phyloP scores from a whole-genome alignment of 805 yeast species.

The Wickerhamomyces hampshirensis region DNA sequence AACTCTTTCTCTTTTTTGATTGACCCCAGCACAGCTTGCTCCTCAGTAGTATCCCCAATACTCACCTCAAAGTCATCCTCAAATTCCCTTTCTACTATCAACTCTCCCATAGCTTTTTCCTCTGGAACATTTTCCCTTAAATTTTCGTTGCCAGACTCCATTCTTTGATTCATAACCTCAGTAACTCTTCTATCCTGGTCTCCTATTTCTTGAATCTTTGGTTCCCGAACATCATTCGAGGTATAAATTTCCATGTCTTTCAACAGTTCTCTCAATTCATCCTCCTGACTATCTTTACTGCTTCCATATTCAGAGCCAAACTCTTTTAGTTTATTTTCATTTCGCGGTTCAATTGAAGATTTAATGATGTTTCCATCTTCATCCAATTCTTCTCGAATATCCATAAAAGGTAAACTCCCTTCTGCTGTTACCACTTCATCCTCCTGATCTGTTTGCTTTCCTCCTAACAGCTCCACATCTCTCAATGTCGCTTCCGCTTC shows the following conservation, averaged over 20 bases:
- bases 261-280: conserved; percentile 28
- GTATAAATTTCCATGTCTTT: conserved; percentile 22
- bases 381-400: conserved; percentile 78
- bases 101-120: conserved; percentile 1
- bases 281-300: conserved; percentile 10
- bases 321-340: conserved; percentile 19
- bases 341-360: conserved; percentile 39
- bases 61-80: neutral
- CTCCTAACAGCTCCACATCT: conserved; percentile 21
- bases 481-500: conserved; percentile 33
- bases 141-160: too few relatives aligned
- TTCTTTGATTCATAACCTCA: too few relatives aligned
- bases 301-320: conserved; percentile 18
- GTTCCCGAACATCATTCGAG: conserved; percentile 1
- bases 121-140: neutral
- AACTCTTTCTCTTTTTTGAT: too few relatives aligned
- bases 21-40: too few relatives aligned
- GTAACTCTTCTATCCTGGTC: conserved; percentile 5
- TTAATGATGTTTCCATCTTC: conserved; percentile 69
- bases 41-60: too few relatives aligned
- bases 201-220: conserved; percentile 14
- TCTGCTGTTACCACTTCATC: conserved; percentile 25
- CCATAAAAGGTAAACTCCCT: conserved; percentile 65
- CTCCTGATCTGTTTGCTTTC: conserved; percentile 1
- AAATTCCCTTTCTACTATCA: neutral